Evolutionary conservation across 139 green algal species (phyloP).

Genomic region (Cymbomonas tetramitiformis): DNA sequence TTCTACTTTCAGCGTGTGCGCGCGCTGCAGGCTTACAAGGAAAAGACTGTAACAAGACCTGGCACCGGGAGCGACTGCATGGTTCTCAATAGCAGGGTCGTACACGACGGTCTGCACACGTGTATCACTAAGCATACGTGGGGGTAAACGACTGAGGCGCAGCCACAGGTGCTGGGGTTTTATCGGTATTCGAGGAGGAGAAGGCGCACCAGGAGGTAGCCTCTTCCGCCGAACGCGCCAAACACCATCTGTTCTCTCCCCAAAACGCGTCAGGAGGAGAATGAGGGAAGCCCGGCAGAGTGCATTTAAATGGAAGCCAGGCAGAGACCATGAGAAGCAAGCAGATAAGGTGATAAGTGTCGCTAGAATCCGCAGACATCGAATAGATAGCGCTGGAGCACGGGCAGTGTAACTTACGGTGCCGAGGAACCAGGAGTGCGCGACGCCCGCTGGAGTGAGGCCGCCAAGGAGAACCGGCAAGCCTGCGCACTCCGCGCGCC

Average conservation of each 20-base stretch:
- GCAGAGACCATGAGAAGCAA: not conserved
- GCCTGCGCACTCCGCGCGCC: too few species aligned
- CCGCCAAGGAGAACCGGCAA: not conserved
- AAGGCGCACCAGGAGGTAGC: conserved; percentile 14
- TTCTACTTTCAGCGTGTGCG: too few species aligned
- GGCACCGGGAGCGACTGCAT: too few species aligned
- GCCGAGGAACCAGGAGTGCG: conserved; percentile 14
- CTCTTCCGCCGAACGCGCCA: conserved; percentile 7
- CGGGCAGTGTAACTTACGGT: conserved; percentile 12
- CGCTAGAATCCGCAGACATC: not conserved
- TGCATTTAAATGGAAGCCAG: not conserved
- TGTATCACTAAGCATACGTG: too few species aligned
- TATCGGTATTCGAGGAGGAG: too few species aligned
- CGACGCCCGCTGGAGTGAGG: not conserved
- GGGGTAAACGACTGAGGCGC: too few species aligned
- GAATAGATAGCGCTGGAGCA: too few species aligned
- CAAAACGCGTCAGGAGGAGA: not conserved
- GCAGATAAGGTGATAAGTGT: conserved; percentile 7
- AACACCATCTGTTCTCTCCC: not conserved
- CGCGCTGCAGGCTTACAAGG: too few species aligned
- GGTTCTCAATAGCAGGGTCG: too few species aligned
- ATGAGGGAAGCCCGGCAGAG: not conserved
- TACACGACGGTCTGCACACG: too few species aligned
- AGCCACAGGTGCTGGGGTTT: too few species aligned
- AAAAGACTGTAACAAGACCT: too few species aligned